Evolutionary conservation across 2,329 filamentous ascomycete species (phyloP).

Genomic region (Ceratocystis destructans): DNA sequence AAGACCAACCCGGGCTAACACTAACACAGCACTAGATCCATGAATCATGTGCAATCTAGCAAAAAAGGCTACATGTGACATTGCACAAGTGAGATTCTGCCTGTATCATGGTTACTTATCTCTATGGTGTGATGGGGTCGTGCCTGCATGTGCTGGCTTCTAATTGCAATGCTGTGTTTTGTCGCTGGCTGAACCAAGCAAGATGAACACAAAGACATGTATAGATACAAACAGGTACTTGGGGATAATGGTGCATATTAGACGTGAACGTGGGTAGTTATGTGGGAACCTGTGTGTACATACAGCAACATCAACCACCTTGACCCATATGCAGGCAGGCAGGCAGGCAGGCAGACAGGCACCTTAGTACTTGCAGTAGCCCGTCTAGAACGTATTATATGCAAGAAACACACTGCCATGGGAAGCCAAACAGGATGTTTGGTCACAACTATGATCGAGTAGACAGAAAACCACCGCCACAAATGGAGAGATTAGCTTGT

Average conservation of each 20-base stretch:
- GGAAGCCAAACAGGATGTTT: neutral
- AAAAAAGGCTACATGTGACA: neutral
- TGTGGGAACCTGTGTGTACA: neutral
- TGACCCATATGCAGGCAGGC: neutral
- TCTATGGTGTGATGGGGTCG: neutral
- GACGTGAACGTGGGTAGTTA: neutral
- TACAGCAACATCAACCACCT: neutral
- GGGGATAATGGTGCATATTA: no score
- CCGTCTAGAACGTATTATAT: neutral
- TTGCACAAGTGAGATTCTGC: neutral
- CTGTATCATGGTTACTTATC: neutral
- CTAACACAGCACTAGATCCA: neutral
- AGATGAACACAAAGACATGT: no score
- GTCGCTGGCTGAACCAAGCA: no score
- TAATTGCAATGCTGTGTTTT: no score
- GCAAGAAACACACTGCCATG: neutral
- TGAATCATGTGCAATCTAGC: neutral
- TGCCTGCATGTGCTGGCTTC: no score
- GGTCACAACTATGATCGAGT: neutral
- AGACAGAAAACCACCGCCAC: neutral
- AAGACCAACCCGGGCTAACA: neutral
- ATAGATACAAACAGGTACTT: no score
- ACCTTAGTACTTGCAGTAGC: neutral
- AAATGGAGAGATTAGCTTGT: neutral
- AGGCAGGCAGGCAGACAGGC: no score